Conservation (phyloP, 2,329 filamentous ascomycete species). For the Elsinoe fawcettii region DNA sequence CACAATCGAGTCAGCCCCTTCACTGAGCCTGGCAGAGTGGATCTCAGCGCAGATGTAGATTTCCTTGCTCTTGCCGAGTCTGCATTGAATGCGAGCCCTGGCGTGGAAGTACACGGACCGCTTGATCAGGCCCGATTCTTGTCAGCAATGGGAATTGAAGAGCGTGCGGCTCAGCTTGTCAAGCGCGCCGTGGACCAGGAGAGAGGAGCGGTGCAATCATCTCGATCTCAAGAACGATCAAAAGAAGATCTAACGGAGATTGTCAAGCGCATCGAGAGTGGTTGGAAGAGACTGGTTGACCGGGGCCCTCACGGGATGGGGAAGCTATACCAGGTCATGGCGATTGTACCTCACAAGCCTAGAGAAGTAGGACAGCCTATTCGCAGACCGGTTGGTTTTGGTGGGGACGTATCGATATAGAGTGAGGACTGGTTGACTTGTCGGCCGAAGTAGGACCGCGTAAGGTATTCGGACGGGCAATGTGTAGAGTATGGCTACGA, state of each 20-base stretch:
- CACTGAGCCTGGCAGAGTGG: conserved; percentile 68
- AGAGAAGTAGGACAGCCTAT: conserved; percentile 56
- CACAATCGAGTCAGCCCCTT: conserved; percentile 77
- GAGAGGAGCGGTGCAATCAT: conserved; percentile 22
- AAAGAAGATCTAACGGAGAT: conserved; percentile 39
- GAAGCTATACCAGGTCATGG: conserved; percentile 85
- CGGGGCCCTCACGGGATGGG: conserved; percentile 81
- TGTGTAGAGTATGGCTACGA: too few species aligned
- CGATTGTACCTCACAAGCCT: conserved; percentile 60
- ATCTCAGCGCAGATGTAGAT: conserved; percentile 88
- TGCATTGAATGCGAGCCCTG: conserved; percentile 64
- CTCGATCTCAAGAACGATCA: conserved; percentile 28
- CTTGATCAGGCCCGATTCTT: conserved; percentile 79
- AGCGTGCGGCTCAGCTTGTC: conserved; percentile 63
- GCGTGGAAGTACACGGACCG: conserved; percentile 86
- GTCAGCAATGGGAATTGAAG: conserved; percentile 69
- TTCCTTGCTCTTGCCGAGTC: conserved; percentile 80
- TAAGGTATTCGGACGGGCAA: too few species aligned
- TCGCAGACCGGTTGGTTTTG: conserved; percentile 83
- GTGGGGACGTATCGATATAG: conserved; percentile 49
- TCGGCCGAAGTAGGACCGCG: not conserved
- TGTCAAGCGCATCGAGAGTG: conserved; percentile 57
- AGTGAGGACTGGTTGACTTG: not conserved
- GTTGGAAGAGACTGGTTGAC: conserved; percentile 80
- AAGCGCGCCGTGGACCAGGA: conserved; percentile 35